A percentile compares a stretch with the other conserved stretches of the same genome.
Evolutionary conservation across 768 basidiomycete species (phyloP).

Genomic region (Tremella fuciformis): DNA sequence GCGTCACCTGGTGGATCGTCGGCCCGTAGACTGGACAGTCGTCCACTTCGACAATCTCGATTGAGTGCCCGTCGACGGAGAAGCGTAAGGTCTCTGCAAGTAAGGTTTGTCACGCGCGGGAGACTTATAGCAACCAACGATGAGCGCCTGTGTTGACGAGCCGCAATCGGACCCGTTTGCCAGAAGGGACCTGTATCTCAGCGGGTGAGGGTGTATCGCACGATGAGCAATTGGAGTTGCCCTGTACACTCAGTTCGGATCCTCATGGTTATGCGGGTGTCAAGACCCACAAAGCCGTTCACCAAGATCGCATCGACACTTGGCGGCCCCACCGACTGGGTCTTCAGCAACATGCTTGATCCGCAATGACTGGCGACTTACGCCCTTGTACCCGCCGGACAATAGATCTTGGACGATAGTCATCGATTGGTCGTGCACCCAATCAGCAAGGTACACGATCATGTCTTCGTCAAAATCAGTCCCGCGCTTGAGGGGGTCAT

Average conservation of each 20-base stretch:
- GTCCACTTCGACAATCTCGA: constrained; percentile 33
- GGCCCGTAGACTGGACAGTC: constrained; percentile 22
- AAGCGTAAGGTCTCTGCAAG: constrained; percentile 13
- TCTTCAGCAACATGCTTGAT: background rate
- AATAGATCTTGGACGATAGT: background rate
- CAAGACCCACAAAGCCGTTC: constrained; percentile 28
- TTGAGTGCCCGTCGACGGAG: constrained; percentile 26
- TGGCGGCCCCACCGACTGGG: constrained; percentile 21
- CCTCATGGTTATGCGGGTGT: too few relatives aligned
- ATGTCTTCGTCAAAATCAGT: constrained; percentile 40
- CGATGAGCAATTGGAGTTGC: constrained; percentile 16
- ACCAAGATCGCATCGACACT: constrained; percentile 27
- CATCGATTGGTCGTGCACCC: constrained; percentile 14
- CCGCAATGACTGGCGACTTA: constrained; percentile 8
- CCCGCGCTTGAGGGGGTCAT: constrained; percentile 36
- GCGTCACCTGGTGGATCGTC: constrained; percentile 23
- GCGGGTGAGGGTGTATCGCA: constrained; percentile 11
- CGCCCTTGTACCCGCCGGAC: constrained; percentile 26
- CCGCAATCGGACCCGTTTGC: constrained; percentile 25
- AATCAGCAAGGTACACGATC: constrained; percentile 21
- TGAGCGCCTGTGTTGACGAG: constrained; percentile 25
- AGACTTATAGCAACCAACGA: constrained; percentile 7
- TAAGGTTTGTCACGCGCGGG: background rate
- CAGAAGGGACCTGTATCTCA: constrained; percentile 19
- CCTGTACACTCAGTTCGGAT: too few relatives aligned